Conservation (phyloP, 306 rosid genomes). For the Trifolium repens region DNA sequence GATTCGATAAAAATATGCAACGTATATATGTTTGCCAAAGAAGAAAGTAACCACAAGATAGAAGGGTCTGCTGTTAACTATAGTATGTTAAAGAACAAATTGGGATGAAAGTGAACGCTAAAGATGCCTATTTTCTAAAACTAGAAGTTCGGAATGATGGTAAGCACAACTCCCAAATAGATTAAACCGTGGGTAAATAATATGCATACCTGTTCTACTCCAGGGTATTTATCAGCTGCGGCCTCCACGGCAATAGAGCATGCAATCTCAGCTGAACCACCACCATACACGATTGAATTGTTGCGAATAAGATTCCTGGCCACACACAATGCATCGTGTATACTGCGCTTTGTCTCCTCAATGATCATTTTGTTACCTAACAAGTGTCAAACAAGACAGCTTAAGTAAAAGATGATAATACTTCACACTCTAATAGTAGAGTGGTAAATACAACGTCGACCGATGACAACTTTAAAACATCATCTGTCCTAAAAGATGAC, state of each 20-base stretch:
- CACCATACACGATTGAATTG: constrained; percentile 96
- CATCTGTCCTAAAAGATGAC: background rate
- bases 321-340: constrained; percentile 95
- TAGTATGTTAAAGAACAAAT: background rate
- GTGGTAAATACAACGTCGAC: constrained; percentile 1
- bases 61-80: background rate
- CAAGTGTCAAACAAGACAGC: constrained; percentile 42
- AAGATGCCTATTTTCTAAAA: background rate
- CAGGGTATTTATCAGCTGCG: constrained; percentile 89
- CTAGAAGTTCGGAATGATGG: background rate
- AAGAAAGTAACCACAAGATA: background rate
- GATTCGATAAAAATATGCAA: background rate
- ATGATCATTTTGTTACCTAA: constrained; percentile 96
- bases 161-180: background rate
- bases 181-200: background rate
- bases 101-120: background rate
- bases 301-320: constrained; percentile 98
- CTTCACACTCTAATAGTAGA: background rate
- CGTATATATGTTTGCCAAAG: background rate
- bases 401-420: constrained; percentile 14
- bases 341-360: constrained; percentile 98
- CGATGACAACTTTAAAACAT: background rate
- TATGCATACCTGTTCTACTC: constrained; percentile 85
- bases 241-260: constrained; percentile 91
- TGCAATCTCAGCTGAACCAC: constrained; percentile 93